Evolutionary conservation across 2,329 filamentous ascomycete species (phyloP).

Genomic region (Fusarium xylarioides): DNA sequence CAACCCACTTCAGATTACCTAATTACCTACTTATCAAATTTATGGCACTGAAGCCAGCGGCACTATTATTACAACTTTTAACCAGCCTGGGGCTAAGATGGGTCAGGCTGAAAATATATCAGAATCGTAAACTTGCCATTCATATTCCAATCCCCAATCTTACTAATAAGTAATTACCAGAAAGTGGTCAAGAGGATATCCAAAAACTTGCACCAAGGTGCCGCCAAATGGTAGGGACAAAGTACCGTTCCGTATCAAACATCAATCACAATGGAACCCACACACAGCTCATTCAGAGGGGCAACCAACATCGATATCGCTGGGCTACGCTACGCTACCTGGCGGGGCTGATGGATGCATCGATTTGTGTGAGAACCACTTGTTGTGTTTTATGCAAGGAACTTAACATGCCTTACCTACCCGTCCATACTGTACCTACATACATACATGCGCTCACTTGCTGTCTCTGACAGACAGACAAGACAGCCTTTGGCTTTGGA

Average conservation of each 20-base stretch:
- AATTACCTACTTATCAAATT: not conserved
- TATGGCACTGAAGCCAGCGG: not conserved
- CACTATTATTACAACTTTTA: not conserved
- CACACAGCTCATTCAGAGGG: constrained; percentile 4
- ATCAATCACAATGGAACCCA: constrained; percentile 5
- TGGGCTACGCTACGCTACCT: not conserved
- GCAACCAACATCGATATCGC: constrained; percentile 20
- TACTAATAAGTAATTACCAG: not conserved
- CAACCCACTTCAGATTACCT: not conserved
- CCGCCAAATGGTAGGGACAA: constrained; percentile 6
- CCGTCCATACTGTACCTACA: constrained; percentile 16
- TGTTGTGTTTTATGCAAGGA: constrained; percentile 25
- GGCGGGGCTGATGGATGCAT: constrained; percentile 10
- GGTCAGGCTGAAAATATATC: not conserved
- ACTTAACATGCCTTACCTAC: constrained; percentile 28
- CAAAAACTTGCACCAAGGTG: not conserved
- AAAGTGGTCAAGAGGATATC: not conserved
- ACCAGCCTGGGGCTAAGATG: not conserved
- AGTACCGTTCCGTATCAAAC: constrained; percentile 9
- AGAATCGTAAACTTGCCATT: not conserved
- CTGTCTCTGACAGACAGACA: not conserved
- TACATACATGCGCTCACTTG: not conserved
- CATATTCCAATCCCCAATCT: not conserved
- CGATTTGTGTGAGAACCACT: not conserved
- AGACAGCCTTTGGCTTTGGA: not conserved